These are phyloP conservation scores for Zelopaecilomyces penicillatus DNA, from an alignment of 2,329 filamentous ascomycete species.

Conservation along the genomic window DNA sequence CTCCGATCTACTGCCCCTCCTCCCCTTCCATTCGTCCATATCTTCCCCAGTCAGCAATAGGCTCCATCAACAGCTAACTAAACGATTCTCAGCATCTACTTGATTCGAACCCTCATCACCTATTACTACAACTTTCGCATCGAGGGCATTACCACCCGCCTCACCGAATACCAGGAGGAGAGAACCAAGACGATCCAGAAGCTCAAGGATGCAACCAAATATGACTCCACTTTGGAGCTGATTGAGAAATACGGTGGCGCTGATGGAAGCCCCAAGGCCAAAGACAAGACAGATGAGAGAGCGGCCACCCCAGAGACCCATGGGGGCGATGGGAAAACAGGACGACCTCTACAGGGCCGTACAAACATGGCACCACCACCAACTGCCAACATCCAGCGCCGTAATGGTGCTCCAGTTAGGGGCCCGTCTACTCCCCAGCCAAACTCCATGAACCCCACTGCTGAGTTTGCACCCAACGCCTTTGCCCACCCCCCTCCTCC, in stretches of 20 bases:
- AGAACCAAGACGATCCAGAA: slow-evolving; percentile 84
- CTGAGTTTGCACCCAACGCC: slow-evolving; percentile 70
- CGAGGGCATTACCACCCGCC: slow-evolving; percentile 54
- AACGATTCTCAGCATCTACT: slow-evolving; percentile 58
- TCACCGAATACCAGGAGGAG: slow-evolving; percentile 70
- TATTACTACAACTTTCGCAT: slow-evolving; percentile 77
- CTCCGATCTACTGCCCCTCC: background rate
- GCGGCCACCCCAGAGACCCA: slow-evolving; percentile 16
- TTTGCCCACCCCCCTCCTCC: slow-evolving; percentile 16
- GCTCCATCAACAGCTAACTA: slow-evolving; percentile 8
- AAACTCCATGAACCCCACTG: slow-evolving; percentile 32
- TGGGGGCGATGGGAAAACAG: slow-evolving; percentile 1
- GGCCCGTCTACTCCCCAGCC: slow-evolving; percentile 6
- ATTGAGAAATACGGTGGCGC: slow-evolving; percentile 86
- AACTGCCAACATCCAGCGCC: slow-evolving; percentile 53
- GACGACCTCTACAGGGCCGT: slow-evolving; percentile 20
- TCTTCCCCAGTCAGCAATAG: background rate
- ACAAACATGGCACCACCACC: slow-evolving; percentile 49
- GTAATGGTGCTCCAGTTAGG: slow-evolving; percentile 15
- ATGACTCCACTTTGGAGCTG: slow-evolving; percentile 86
- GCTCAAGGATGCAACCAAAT: slow-evolving; percentile 90
- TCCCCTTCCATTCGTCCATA: background rate
- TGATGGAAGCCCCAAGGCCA: slow-evolving; percentile 30
- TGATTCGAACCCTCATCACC: slow-evolving; percentile 56
- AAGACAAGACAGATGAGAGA: slow-evolving; percentile 9